A percentile compares a stretch with the other conserved stretches of the same genome.
phyloP scores from a whole-genome alignment of 306 rosid species.

The Lablab purpureus region DNA sequence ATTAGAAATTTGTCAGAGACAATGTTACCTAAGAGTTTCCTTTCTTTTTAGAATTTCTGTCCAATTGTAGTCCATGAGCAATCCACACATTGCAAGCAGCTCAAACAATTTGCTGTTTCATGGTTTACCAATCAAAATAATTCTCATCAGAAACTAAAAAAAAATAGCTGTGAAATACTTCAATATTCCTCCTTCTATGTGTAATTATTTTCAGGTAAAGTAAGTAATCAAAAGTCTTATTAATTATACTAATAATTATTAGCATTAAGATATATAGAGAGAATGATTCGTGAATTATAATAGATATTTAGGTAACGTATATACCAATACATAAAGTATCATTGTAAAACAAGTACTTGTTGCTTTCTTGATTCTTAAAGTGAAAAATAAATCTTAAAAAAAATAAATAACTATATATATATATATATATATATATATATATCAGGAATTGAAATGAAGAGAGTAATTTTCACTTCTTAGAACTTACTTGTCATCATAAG shows the following conservation, averaged over 20 bases:
- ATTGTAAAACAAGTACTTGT: neutral
- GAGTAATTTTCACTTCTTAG: neutral
- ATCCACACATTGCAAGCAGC: conserved; percentile 93
- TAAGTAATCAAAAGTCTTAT: neutral
- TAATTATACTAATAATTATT: neutral
- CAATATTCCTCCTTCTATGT: too few species aligned
- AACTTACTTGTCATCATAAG: conserved; percentile 82
- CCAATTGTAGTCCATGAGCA: conserved; percentile 98
- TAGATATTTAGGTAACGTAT: neutral
- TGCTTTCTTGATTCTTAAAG: neutral
- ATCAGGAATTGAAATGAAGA: neutral
- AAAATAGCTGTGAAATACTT: neutral
- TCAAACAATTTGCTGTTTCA: conserved; percentile 84
- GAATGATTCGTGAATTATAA: neutral
- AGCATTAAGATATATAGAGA: neutral
- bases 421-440: too few species aligned
- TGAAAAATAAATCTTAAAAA: neutral
- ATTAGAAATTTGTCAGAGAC: neutral
- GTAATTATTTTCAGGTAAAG: neutral
- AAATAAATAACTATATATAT: too few species aligned
- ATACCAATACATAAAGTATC: neutral
- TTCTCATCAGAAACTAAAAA: neutral
- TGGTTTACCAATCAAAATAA: conserved; percentile 15
- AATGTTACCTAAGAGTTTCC: conserved; percentile 73
- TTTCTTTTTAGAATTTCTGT: conserved; percentile 92